These are phyloP conservation scores for Hypoxylon cercidicola DNA, from an alignment of 495 filamentous ascomycete species.

Conservation along the genomic window DNA sequence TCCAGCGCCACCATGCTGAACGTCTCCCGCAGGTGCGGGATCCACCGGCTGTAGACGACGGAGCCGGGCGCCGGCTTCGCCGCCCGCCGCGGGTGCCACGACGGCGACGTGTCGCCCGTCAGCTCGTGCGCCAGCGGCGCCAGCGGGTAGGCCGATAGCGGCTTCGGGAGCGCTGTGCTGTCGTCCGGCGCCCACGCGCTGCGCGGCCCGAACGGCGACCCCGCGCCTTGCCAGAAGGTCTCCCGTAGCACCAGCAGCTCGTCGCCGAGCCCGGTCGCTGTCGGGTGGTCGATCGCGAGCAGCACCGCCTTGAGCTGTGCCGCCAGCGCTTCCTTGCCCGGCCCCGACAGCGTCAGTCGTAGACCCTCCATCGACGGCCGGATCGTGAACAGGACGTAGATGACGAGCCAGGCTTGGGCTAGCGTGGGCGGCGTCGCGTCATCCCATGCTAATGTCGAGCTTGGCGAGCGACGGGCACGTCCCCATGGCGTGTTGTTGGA, in stretches of 20 bases:
- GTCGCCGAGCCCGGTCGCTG: constrained; percentile 28
- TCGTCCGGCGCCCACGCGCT: constrained; percentile 65
- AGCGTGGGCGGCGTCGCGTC: constrained; percentile 55
- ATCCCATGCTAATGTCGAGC: constrained; percentile 52
- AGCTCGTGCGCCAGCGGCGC: constrained; percentile 66
- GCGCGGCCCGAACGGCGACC: constrained; percentile 69
- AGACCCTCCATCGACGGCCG: constrained; percentile 65
- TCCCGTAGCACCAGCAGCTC: constrained; percentile 58
- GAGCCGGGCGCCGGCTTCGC: constrained; percentile 70
- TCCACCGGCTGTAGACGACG: constrained; percentile 73
- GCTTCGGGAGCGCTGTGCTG: constrained; percentile 49
- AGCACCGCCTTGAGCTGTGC: constrained; percentile 64
- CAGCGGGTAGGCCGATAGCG: constrained; percentile 62
- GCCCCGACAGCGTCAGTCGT: constrained; percentile 58
- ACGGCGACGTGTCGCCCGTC: constrained; percentile 50
- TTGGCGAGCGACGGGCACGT: constrained; percentile 55
- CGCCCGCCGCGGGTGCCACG: constrained; percentile 69
- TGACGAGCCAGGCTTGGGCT: constrained; percentile 69
- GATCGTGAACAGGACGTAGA: constrained; percentile 68
- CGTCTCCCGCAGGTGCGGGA: constrained; percentile 71
- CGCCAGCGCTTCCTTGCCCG: constrained; percentile 52
- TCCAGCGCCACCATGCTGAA: constrained; percentile 74
- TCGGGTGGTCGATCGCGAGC: constrained; percentile 62
- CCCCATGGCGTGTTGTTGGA: constrained; percentile 61
- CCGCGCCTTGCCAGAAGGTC: constrained; percentile 77